phyloP scores from a whole-genome alignment of 257 asterid species.

The Gentiana straminea region DNA sequence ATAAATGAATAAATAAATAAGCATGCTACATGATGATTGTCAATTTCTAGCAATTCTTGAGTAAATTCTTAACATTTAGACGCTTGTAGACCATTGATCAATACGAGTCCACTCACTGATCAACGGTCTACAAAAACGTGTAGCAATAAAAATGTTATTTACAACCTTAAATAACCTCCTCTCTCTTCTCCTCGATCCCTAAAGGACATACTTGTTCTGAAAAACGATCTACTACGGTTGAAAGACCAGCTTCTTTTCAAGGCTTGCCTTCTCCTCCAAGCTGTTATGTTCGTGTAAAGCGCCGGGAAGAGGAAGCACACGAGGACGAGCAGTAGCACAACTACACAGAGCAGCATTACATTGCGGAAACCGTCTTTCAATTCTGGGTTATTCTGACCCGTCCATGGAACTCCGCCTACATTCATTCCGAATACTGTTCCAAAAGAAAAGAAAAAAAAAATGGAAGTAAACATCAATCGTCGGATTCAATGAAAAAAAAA shows the following conservation, averaged over 20 bases:
- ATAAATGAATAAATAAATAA: too few species aligned
- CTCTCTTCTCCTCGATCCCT: conserved; percentile 32
- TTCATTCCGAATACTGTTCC: conserved; percentile 86
- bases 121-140: not conserved
- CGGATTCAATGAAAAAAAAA: too few species aligned
- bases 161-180: conserved; percentile 57
- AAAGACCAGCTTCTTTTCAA: conserved; percentile 49
- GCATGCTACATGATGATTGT: too few species aligned
- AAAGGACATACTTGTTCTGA: conserved; percentile 24
- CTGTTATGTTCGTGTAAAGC: conserved; percentile 39
- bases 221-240: conserved; percentile 51
- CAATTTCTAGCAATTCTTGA: too few species aligned
- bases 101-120: too few species aligned
- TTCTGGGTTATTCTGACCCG: conserved; percentile 51
- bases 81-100: too few species aligned
- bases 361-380: conserved; percentile 73
- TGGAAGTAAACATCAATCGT: too few species aligned
- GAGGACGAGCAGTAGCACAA: conserved; percentile 45
- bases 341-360: conserved; percentile 53
- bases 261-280: conserved; percentile 47
- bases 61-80: too few species aligned
- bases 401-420: conserved; percentile 99
- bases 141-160: not conserved
- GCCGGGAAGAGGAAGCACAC: conserved; percentile 78
- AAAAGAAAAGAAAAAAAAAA: not conserved